Evolutionary conservation across 768 basidiomycete genomes (phyloP).

Genomic region (Russula compacta): DNA sequence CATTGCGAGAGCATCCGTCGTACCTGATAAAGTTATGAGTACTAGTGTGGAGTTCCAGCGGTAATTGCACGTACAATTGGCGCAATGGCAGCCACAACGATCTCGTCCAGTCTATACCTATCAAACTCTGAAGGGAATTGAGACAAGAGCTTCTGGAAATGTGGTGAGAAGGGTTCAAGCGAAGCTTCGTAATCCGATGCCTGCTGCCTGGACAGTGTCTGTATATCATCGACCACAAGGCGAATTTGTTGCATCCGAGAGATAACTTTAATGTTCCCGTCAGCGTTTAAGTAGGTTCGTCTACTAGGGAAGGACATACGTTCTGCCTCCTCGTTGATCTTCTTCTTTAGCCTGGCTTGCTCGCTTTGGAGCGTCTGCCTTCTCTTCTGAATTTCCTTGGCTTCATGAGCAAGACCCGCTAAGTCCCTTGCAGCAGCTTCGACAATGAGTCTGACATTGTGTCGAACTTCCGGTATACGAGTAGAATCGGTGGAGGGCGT

Average conservation of each 20-base stretch:
- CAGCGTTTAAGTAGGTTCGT: not conserved
- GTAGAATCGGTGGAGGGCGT: conserved; percentile 80
- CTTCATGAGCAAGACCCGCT: conserved; percentile 85
- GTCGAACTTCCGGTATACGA: conserved; percentile 92
- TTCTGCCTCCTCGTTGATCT: conserved; percentile 68
- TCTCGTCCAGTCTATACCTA: conserved; percentile 74
- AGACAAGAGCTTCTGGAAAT: conserved; percentile 62
- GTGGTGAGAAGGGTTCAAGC: conserved; percentile 61
- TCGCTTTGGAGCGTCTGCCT: conserved; percentile 66
- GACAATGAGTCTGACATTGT: conserved; percentile 83
- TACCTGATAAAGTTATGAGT: conserved; percentile 31
- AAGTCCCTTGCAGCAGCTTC: conserved; percentile 78
- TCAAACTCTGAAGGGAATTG: conserved; percentile 71
- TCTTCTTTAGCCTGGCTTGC: conserved; percentile 57
- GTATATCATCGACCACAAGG: conserved; percentile 64
- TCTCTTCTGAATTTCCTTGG: conserved; percentile 69
- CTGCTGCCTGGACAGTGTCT: conserved; percentile 51
- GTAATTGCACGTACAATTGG: conserved; percentile 44
- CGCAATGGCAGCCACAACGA: conserved; percentile 85
- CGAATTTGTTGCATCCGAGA: conserved; percentile 69
- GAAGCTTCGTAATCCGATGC: conserved; percentile 60
- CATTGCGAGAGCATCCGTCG: conserved; percentile 67
- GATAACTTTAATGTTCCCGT: conserved; percentile 46
- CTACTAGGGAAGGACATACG: conserved; percentile 35
- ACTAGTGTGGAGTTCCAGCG: not conserved